Evolutionary conservation across 306 rosid species (phyloP).

Genomic region (Geum urbanum): DNA sequence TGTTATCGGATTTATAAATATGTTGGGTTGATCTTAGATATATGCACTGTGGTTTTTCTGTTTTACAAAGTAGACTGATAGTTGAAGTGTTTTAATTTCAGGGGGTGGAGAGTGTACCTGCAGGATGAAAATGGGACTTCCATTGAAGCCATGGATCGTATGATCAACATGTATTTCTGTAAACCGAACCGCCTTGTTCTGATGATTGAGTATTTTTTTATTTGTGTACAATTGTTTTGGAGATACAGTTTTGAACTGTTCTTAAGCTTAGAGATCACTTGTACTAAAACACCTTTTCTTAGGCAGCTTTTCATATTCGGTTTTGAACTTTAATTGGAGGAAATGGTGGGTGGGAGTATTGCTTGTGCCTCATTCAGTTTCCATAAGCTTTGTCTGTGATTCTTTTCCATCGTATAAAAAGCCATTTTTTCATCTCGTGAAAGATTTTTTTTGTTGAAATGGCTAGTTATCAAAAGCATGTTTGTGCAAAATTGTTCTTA

Average conservation of each 20-base stretch:
- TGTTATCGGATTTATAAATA: not conserved
- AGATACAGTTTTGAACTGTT: too few relatives aligned
- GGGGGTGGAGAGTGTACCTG: slow-evolving; percentile 96
- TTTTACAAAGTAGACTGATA: not conserved
- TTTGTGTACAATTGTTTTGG: not conserved
- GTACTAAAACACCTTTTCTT: not conserved
- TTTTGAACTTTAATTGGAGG: not conserved
- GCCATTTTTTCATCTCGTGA: not conserved
- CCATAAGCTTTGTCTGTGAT: not conserved
- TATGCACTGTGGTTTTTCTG: too few relatives aligned
- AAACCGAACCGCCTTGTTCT: not conserved
- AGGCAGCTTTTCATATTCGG: not conserved
- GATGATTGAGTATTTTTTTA: not conserved
- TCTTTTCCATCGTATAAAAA: not conserved
- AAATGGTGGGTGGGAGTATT: not conserved
- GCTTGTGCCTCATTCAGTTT: not conserved
- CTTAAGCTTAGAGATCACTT: too few relatives aligned
- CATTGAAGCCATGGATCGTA: slow-evolving; percentile 51
- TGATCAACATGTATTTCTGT: slow-evolving; percentile 60
- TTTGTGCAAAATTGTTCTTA: not conserved
- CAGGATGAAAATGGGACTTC: slow-evolving; percentile 93
- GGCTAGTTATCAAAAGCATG: not conserved
- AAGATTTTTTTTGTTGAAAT: not conserved
- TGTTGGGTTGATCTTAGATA: not conserved
- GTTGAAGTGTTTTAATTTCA: slow-evolving; percentile 26